A percentile compares a stretch with the other conserved stretches of the same genome.
These are phyloP conservation scores for Sporopachydermia cereana DNA, from an alignment of 1,139 yeast genomes.

Conservation along the genomic window DNA sequence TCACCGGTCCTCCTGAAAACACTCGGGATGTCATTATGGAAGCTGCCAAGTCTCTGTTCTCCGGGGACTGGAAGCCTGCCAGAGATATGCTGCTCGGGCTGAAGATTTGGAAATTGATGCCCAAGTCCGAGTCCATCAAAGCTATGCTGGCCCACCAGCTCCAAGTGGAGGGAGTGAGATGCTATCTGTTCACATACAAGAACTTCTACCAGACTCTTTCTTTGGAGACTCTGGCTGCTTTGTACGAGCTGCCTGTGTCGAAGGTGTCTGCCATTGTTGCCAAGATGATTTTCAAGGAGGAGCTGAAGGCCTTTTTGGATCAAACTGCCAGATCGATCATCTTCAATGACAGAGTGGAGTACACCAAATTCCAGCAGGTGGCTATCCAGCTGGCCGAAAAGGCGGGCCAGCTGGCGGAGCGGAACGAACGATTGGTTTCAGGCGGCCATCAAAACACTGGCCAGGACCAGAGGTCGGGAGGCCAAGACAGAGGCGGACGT, in stretches of 20 bases:
- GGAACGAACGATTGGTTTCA: conserved; percentile 74
- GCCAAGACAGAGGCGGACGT: conserved; percentile 9
- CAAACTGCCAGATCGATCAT: conserved; percentile 46
- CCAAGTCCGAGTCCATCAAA: conserved; percentile 55
- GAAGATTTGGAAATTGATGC: conserved; percentile 82
- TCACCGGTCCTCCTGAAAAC: conserved; percentile 97
- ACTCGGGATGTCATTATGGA: conserved; percentile 89
- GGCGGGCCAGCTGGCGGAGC: conserved; percentile 68
- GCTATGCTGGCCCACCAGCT: conserved; percentile 63
- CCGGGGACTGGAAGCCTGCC: conserved; percentile 83
- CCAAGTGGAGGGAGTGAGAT: conserved; percentile 83
- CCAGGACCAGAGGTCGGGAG: conserved; percentile 13
- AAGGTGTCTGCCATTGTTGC: conserved; percentile 53
- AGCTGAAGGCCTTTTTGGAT: conserved; percentile 57
- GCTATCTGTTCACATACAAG: conserved; percentile 79
- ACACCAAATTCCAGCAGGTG: conserved; percentile 78
- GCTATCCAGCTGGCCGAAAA: conserved; percentile 84
- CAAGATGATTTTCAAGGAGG: conserved; percentile 67
- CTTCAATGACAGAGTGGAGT: conserved; percentile 64
- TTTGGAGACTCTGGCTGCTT: conserved; percentile 47
- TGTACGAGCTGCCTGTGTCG: conserved; percentile 51
- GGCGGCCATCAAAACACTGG: conserved; percentile 46
- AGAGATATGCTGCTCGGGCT: conserved; percentile 60
- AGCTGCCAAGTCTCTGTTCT: conserved; percentile 82
- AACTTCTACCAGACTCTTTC: conserved; percentile 66